These are phyloP conservation scores for Mucor saturninus DNA, from an alignment of 371 early-diverging fungal genomes.

Conservation along the genomic window DNA sequence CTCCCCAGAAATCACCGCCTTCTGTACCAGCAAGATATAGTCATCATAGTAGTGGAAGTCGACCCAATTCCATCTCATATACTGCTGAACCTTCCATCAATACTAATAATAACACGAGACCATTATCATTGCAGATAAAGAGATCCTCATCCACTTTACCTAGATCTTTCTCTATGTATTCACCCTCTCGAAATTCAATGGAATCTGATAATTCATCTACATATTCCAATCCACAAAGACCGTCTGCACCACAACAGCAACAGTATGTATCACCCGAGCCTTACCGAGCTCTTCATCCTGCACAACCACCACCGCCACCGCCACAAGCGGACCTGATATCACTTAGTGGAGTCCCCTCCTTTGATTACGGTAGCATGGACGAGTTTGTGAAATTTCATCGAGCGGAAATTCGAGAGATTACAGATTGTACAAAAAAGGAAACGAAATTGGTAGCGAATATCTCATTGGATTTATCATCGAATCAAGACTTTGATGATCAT, in stretches of 20 bases:
- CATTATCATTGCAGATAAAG: slow-evolving; percentile 24
- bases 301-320: slow-evolving; percentile 11
- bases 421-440: slow-evolving; percentile 82
- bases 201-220: slow-evolving; percentile 21
- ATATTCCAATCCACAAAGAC: slow-evolving; percentile 6
- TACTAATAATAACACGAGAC: slow-evolving; percentile 5
- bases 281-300: too few relatives aligned
- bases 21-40: slow-evolving; percentile 5
- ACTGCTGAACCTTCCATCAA: neutral
- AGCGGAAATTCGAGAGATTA: slow-evolving; percentile 77
- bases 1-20: slow-evolving; percentile 2
- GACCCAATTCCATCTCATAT: slow-evolving; percentile 18
- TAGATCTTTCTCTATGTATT: slow-evolving; percentile 28
- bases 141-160: slow-evolving; percentile 14
- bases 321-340: slow-evolving; percentile 1
- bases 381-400: slow-evolving; percentile 81
- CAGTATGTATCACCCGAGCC: neutral
- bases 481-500: slow-evolving; percentile 32
- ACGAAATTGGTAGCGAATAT: slow-evolving; percentile 80
- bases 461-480: slow-evolving; percentile 51
- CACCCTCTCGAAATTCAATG: slow-evolving; percentile 16
- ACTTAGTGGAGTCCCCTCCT: slow-evolving; percentile 22
- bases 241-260: neutral
- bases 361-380: slow-evolving; percentile 56
- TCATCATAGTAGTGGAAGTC: neutral